Evolutionary conservation across 1,139 yeast genomes (phyloP).

Genomic region (Meyerozyma elateridarum): DNA sequence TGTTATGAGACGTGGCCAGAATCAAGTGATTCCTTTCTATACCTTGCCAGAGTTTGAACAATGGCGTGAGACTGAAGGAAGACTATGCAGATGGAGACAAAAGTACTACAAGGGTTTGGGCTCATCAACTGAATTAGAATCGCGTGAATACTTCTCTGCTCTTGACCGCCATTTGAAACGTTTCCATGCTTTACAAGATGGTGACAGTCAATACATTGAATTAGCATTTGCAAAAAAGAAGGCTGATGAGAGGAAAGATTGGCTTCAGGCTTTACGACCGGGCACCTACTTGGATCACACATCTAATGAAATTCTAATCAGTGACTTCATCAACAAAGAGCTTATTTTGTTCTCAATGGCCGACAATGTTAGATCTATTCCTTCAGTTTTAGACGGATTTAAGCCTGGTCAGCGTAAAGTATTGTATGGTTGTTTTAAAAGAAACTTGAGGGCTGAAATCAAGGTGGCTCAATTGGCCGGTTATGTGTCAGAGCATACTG

Average conservation of each 20-base stretch:
- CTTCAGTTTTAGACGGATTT: conserved; percentile 89
- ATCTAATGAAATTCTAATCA: conserved; percentile 72
- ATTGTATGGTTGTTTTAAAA: conserved; percentile 80
- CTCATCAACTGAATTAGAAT: conserved; percentile 79
- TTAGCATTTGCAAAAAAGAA: conserved; percentile 92
- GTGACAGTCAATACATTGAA: conserved; percentile 80
- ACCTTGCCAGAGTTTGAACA: conserved; percentile 94
- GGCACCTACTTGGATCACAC: conserved; percentile 93
- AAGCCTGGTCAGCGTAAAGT: conserved; percentile 98
- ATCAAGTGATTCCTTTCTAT: conserved; percentile 67
- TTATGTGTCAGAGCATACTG: conserved; percentile 83
- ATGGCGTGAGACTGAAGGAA: conserved; percentile 88
- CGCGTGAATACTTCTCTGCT: conserved; percentile 83
- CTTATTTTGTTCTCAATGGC: conserved; percentile 94
- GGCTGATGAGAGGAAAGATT: conserved; percentile 96
- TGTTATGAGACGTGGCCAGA: conserved; percentile 56
- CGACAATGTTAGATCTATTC: conserved; percentile 92
- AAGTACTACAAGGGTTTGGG: conserved; percentile 99
- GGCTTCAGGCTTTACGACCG: conserved; percentile 86
- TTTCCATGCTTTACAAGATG: conserved; percentile 77
- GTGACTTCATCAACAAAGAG: conserved; percentile 93
- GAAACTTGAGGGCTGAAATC: conserved; percentile 71
- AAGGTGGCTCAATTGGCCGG: conserved; percentile 93
- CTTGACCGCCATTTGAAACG: conserved; percentile 82
- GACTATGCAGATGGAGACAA: conserved; percentile 76